Conservation (phyloP, 305 asterid species). For the Lippia alba region DNA sequence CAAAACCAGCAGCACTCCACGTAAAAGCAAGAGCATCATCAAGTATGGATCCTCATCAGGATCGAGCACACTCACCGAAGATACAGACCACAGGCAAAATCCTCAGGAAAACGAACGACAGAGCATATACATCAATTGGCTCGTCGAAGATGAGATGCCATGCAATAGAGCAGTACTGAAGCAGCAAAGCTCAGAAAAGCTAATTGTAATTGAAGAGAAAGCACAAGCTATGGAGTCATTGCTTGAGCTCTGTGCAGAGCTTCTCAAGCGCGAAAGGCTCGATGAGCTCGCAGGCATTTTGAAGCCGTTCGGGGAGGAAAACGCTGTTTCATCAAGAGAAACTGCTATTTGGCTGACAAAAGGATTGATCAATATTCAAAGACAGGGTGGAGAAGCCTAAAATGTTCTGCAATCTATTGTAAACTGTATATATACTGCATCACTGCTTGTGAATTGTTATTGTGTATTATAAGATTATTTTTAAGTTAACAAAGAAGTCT, state of each 20-base stretch:
- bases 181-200: neutral
- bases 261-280: constrained; percentile 68
- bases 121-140: constrained; percentile 37
- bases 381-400: constrained; percentile 37
- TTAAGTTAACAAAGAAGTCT: neutral
- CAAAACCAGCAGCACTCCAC: constrained; percentile 1
- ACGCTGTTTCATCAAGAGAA: constrained; percentile 83
- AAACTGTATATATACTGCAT: constrained; percentile 23
- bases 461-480: neutral
- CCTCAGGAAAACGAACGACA: constrained; percentile 18
- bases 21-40: constrained; percentile 21
- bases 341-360: constrained; percentile 90
- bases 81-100: constrained; percentile 23
- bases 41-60: constrained; percentile 54
- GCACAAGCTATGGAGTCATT: constrained; percentile 83
- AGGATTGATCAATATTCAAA: constrained; percentile 71
- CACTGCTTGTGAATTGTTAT: neutral
- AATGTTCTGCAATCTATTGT: constrained; percentile 15
- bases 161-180: neutral
- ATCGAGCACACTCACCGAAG: constrained; percentile 61
- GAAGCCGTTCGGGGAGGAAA: constrained; percentile 77
- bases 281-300: constrained; percentile 84
- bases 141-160: constrained; percentile 37
- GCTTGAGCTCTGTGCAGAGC: constrained; percentile 83
- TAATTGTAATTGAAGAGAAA: constrained; percentile 38